Percentiles rank a stretch among this genome's conserved stretches.
phyloP scores from a whole-genome alignment of 768 basidiomycete genomes.

The Mycena maculata region DNA sequence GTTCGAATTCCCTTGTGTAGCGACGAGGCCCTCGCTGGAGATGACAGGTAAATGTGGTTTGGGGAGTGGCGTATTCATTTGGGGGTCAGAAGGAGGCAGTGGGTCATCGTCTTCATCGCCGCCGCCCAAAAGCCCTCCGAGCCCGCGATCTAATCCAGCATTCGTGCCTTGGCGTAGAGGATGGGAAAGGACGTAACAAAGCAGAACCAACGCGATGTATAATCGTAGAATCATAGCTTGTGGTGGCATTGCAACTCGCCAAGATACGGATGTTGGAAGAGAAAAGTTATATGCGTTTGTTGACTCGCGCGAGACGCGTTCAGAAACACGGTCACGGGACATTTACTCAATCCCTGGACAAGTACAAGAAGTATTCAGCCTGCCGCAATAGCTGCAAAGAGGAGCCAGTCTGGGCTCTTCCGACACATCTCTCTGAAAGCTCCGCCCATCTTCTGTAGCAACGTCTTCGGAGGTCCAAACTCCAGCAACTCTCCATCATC shows the following conservation, averaged over 20 bases:
- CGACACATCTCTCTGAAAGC: conserved; percentile 77
- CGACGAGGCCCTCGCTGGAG: conserved; percentile 10
- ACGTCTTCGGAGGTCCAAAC: conserved; percentile 71
- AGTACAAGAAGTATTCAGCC: conserved; percentile 2
- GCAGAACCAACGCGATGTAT: conserved; percentile 20
- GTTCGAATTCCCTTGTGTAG: neutral
- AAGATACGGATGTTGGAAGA: conserved; percentile 2
- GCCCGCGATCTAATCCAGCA: conserved; percentile 24
- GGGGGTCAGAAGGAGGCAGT: conserved; percentile 15
- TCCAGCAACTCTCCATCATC: conserved; percentile 80
- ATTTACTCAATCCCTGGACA: neutral
- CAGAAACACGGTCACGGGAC: conserved; percentile 19
- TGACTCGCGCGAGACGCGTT: neutral
- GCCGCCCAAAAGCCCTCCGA: conserved; percentile 38
- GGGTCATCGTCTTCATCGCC: conserved; percentile 21
- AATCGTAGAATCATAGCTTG: conserved; percentile 19
- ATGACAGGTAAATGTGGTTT: conserved; percentile 15
- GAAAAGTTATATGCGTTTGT: neutral
- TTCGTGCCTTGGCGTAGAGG: conserved; percentile 22
- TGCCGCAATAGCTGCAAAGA: conserved; percentile 43
- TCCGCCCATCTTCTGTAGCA: conserved; percentile 66
- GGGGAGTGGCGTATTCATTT: conserved; percentile 10
- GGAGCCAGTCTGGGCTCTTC: conserved; percentile 66
- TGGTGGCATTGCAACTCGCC: conserved; percentile 14
- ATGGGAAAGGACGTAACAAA: conserved; percentile 25